Percentiles rank a stretch among this genome's conserved stretches.
phyloP scores from a whole-genome alignment of 2,329 filamentous ascomycete species.

The Colletotrichum chlorophyti region DNA sequence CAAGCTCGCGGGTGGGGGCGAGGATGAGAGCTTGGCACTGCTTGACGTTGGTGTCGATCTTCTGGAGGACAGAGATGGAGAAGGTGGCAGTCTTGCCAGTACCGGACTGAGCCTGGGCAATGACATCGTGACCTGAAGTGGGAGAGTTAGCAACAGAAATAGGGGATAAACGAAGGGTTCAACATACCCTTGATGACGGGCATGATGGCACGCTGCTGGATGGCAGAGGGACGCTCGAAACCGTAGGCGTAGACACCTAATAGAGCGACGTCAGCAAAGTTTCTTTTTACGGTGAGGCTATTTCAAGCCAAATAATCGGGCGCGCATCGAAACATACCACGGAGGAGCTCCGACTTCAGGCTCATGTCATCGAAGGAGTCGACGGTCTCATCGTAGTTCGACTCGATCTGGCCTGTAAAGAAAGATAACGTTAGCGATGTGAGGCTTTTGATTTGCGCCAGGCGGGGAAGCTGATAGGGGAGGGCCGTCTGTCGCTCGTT shows the following conservation, averaged over 20 bases:
- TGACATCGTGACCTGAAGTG: conserved; percentile 91
- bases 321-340: conserved; percentile 58
- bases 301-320: conserved; percentile 24
- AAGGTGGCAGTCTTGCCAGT: conserved; percentile 99
- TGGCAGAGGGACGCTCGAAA: conserved; percentile 99
- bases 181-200: conserved; percentile 96
- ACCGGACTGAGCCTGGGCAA: conserved; percentile 99
- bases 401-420: conserved; percentile 91
- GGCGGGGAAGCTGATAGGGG: neutral
- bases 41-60: conserved; percentile 95
- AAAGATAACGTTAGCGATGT: conserved; percentile 29
- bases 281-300: conserved; percentile 7
- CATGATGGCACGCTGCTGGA: conserved; percentile 99
- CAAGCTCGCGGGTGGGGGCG: conserved; percentile 96
- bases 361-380: conserved; percentile 99
- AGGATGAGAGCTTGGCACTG: conserved; percentile 98
- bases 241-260: conserved; percentile 96
- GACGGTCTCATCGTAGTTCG: conserved; percentile 99
- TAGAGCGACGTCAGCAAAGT: conserved; percentile 8
- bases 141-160: conserved; percentile 22
- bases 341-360: conserved; percentile 95
- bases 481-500: conserved; percentile 10
- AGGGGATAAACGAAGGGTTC: neutral
- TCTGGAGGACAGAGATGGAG: conserved; percentile 98
- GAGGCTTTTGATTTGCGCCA: conserved; percentile 11